Conservation (phyloP, 345 rosid species). For the Brassica nigra region DNA sequence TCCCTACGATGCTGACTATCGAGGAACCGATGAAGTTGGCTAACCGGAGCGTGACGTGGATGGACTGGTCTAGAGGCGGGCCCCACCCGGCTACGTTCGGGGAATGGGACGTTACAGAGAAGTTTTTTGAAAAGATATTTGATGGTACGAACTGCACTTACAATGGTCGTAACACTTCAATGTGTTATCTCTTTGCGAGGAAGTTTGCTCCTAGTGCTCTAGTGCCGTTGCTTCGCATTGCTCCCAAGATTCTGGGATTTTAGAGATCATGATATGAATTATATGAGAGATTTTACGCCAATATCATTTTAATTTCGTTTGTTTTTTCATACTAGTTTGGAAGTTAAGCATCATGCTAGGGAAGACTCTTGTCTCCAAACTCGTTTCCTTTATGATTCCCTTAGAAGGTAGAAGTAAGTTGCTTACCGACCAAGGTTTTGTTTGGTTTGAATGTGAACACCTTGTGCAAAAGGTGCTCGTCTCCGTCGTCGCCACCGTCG, state of each 20-base stretch:
- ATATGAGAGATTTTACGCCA: background rate
- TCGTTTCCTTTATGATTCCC: background rate
- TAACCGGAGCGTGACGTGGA: constrained; percentile 87
- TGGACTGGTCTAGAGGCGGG: constrained; percentile 97
- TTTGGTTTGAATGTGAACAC: constrained; percentile 1
- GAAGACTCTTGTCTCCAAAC: background rate
- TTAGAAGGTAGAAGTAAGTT: background rate
- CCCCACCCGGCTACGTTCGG: constrained; percentile 96
- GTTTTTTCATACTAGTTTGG: background rate
- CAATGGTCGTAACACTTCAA: constrained; percentile 50
- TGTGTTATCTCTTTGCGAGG: constrained; percentile 72
- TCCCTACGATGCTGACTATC: constrained; percentile 91
- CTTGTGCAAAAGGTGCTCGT: constrained; percentile 15
- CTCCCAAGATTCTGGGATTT: constrained; percentile 53
- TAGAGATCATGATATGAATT: constrained; percentile 18
- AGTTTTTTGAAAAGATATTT: constrained; percentile 54
- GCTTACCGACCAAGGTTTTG: constrained; percentile 27
- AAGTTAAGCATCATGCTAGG: too few species aligned
- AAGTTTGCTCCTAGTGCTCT: constrained; percentile 81
- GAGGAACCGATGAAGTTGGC: constrained; percentile 58
- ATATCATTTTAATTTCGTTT: constrained; percentile 10
- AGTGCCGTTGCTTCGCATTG: constrained; percentile 60
- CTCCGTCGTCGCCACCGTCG: constrained; percentile 43
- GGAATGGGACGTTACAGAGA: constrained; percentile 58
- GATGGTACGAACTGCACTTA: constrained; percentile 57